phyloP scores from a whole-genome alignment of 1,284 basidiomycete genomes.

The Stereum hirsutum region DNA sequence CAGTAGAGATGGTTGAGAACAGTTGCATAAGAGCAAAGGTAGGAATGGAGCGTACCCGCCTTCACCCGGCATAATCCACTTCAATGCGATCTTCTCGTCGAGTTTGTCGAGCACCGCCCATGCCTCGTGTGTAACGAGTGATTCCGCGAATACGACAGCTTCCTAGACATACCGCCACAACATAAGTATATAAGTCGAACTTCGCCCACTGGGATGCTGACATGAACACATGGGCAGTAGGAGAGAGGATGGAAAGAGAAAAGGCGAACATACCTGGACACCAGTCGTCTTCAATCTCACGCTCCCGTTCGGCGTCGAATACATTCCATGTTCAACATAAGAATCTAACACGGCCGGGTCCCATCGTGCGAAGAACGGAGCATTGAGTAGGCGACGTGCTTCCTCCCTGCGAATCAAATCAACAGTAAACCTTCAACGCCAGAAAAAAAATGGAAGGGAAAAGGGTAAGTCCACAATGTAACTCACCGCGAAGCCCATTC shows the following conservation, averaged over 20 bases:
- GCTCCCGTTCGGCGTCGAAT: constrained; percentile 24
- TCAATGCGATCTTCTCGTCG: constrained; percentile 37
- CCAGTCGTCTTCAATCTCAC: constrained; percentile 55
- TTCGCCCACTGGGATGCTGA: not conserved
- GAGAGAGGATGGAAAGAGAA: too few relatives aligned
- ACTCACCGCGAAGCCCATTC: constrained; percentile 54
- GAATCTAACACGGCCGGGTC: constrained; percentile 55
- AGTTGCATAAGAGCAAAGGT: too few relatives aligned
- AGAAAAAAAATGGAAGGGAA: too few relatives aligned
- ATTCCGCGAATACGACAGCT: constrained; percentile 43
- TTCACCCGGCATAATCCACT: constrained; percentile 44
- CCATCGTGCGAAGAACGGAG: constrained; percentile 71
- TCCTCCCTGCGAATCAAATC: constrained; percentile 37
- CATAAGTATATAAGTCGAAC: too few relatives aligned
- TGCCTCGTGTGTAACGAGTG: constrained; percentile 29
- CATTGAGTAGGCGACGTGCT: constrained; percentile 42
- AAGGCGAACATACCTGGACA: constrained; percentile 25
- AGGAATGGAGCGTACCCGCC: not conserved
- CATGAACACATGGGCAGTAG: not conserved
- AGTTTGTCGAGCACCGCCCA: constrained; percentile 34
- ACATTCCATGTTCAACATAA: constrained; percentile 63
- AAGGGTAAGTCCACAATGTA: too few relatives aligned
- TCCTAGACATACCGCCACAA: constrained; percentile 35
- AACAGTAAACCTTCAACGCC: not conserved
- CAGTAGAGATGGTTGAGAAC: too few relatives aligned